These are phyloP conservation scores for Penicillium italicum DNA, from an alignment of 2,329 filamentous ascomycete species.

Conservation along the genomic window DNA sequence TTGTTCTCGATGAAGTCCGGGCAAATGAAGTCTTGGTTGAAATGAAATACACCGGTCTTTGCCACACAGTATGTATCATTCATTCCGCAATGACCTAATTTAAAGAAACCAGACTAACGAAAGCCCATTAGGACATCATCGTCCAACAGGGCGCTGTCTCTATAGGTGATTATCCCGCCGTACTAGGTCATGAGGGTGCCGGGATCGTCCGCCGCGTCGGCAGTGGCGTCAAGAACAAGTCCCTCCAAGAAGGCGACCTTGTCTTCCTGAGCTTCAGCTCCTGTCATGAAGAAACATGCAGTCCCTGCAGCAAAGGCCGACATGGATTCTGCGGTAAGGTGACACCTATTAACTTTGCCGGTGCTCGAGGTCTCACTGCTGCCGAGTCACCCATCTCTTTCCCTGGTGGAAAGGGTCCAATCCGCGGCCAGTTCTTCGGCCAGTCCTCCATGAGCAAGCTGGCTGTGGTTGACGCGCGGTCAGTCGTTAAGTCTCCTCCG, in stretches of 20 bases:
- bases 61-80: slow-evolving; percentile 27
- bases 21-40: slow-evolving; percentile 34
- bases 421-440: slow-evolving; percentile 36
- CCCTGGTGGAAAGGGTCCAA: slow-evolving; percentile 13
- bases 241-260: slow-evolving; percentile 30
- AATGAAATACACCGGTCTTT: slow-evolving; percentile 37
- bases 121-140: slow-evolving; percentile 24
- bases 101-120: not conserved
- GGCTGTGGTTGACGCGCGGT: slow-evolving; percentile 29
- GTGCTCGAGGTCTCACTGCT: slow-evolving; percentile 16
- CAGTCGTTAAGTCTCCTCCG: slow-evolving; percentile 26
- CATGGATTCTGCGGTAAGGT: slow-evolving; percentile 22
- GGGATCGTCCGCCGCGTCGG: slow-evolving; percentile 32
- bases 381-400: slow-evolving; percentile 22
- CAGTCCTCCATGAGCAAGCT: slow-evolving; percentile 35
- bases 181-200: slow-evolving; percentile 28
- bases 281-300: slow-evolving; percentile 20
- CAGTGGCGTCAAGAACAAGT: slow-evolving; percentile 21
- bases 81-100: not conserved
- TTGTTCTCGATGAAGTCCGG: slow-evolving; percentile 27
- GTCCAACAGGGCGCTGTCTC: slow-evolving; percentile 27
- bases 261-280: slow-evolving; percentile 29
- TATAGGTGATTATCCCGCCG: slow-evolving; percentile 24
- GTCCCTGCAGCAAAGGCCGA: slow-evolving; percentile 16
- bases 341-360: slow-evolving; percentile 26